Base-by-base conservation (phyloP, 2,329 filamentous ascomycete species). In the Boeremia exigua region DNA sequence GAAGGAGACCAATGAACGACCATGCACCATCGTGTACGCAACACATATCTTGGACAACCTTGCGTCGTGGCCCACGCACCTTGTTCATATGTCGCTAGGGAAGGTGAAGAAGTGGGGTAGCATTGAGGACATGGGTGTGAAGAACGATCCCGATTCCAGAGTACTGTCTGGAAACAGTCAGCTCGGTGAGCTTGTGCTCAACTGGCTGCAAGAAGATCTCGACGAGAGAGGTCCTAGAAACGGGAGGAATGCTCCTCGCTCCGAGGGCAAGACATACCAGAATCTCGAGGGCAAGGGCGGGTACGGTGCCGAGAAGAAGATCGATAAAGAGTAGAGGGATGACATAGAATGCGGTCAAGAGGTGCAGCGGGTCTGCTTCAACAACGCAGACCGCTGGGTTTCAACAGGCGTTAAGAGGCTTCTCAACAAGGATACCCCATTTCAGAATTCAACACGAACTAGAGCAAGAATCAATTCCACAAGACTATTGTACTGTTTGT, bases 41-140 rank as follows among this genome's bases (percentile, higher is more conserved):
- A 99, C 95, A 12, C 95, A 99, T 77, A 97, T 99, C 61, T 79
- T 99, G 65, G 95, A 99, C 73, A 97, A 98, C 74, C 80, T 99
- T 46, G 92, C 92, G 0, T 88, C 88, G 17, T 99, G 95, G 95
- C 95, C 95, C 6, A 96, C 91, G 1, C 93, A 99, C 77, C 81
- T 99, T 33, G 93, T 96, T 45, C 94, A 98, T 75, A 97, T 99
- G 94, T 89, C 92, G 72, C 76, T 96, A 42, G 95, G 95, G 27
- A 86, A 83, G 59, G 89, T 97, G 60, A 93, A 91, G 81, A 90
- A 96, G 76, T 96, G 88, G 88, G 94, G 92, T 1, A 79, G 80
- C 32, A 86, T 94, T 39, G 86, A 88, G 50, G 81, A 91, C 46
- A 79, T 82, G 36, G 73, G 79, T 43, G 78, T 80, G 15, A 80